Percentiles rank a stretch among this genome's conserved stretches.
phyloP scores from a whole-genome alignment of 805 yeast genomes.

The Kuraishia molischiana region DNA sequence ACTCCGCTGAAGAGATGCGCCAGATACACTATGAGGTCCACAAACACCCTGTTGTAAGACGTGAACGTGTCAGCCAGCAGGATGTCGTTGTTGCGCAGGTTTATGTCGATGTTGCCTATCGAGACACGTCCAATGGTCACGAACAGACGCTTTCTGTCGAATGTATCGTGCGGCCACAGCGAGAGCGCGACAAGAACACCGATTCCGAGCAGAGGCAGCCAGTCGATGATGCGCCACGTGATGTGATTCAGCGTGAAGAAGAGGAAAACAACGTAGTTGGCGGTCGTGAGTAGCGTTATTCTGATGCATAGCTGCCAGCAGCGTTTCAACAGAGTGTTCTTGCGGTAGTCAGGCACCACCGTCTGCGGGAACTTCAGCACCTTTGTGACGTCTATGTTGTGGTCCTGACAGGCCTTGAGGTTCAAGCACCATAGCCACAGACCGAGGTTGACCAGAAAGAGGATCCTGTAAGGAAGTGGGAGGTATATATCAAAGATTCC shows the following conservation, averaged over 20 bases:
- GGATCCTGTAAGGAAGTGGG: constrained; percentile 44
- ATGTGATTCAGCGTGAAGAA: constrained; percentile 12
- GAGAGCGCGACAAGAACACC: constrained; percentile 21
- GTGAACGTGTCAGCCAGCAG: constrained; percentile 77
- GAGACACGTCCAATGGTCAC: constrained; percentile 43
- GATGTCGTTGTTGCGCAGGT: constrained; percentile 68
- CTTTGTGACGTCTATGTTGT: constrained; percentile 33
- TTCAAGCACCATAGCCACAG: constrained; percentile 44
- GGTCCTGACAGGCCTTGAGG: constrained; percentile 25
- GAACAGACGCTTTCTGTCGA: constrained; percentile 34
- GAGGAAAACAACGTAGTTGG: constrained; percentile 19
- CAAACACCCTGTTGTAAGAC: constrained; percentile 67
- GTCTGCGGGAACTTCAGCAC: constrained; percentile 26
- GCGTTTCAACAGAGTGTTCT: constrained; percentile 8
- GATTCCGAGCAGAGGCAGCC: constrained; percentile 30
- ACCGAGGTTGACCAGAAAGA: constrained; percentile 39
- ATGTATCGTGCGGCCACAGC: constrained; percentile 22
- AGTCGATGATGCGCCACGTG: constrained; percentile 17
- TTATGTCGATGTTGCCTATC: constrained; percentile 48
- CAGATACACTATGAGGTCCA: constrained; percentile 54
- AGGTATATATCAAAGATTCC: constrained; percentile 20
- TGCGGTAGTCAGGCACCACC: constrained; percentile 13
- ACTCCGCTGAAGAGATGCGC: constrained; percentile 32
- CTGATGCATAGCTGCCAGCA: constrained; percentile 10
- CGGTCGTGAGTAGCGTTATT: constrained; percentile 14